These are phyloP conservation scores for Rhynchospora pubera DNA, from an alignment of 176 grass and related monocot genomes.

Conservation along the genomic window DNA sequence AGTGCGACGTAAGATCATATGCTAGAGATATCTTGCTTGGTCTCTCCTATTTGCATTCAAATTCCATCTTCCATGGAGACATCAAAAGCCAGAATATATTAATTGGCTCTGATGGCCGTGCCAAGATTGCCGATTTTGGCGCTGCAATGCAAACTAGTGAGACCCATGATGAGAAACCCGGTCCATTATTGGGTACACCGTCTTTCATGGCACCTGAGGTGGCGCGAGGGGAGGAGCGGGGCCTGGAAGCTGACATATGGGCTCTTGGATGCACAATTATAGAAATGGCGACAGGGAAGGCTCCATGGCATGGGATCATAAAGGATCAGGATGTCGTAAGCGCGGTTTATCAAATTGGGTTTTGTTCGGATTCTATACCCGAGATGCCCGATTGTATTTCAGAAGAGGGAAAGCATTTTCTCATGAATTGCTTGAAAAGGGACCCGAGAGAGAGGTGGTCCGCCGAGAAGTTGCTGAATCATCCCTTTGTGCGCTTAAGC, in stretches of 20 bases:
- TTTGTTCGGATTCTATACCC: conserved; percentile 28
- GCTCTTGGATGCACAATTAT: conserved; percentile 36
- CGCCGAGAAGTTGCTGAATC: conserved; percentile 20
- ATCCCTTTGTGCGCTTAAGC: conserved; percentile 9
- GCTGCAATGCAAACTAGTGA: conserved; percentile 27
- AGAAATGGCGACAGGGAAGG: conserved; percentile 38
- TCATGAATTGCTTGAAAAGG: conserved; percentile 25
- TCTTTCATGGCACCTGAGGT: conserved; percentile 17
- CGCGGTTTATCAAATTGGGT: conserved; percentile 31
- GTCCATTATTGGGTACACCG: conserved; percentile 21
- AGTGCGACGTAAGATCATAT: conserved; percentile 30
- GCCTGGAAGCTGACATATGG: conserved; percentile 25
- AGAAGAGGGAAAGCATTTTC: conserved; percentile 31
- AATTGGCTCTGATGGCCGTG: conserved; percentile 44
- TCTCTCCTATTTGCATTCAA: conserved; percentile 58
- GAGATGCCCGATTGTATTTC: conserved; percentile 30
- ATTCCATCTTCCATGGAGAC: conserved; percentile 49
- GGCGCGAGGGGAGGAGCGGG: conserved; percentile 30
- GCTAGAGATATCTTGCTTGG: conserved; percentile 31
- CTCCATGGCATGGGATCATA: conserved; percentile 24
- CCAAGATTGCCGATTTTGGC: conserved; percentile 73
- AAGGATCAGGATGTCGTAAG: conserved; percentile 16
- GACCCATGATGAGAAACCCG: not conserved
- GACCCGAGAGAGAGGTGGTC: conserved; percentile 27
- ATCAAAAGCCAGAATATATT: conserved; percentile 65